Base-by-base conservation (phyloP, 139 green algal species). In the Coccomyxa sp. region DNA sequence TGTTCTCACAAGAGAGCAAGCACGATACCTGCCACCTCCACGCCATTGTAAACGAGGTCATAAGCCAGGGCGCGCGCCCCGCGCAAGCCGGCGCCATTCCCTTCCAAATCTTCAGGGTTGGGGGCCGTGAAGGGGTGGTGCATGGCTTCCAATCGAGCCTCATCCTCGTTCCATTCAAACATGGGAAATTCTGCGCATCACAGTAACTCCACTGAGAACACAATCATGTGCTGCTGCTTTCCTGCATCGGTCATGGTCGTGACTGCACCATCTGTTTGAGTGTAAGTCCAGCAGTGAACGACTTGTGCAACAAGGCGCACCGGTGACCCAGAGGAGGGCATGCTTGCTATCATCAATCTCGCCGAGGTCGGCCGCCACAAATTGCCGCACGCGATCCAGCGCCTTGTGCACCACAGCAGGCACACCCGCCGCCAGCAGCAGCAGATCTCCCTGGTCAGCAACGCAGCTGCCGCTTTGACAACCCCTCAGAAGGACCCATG, bases 41-140 rank as follows among this genome's bases (percentile, higher is more conserved):
- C 91, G 13, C 97, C 97, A 82, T 99, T 99, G 91, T 98, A 98
- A 31, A 99, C 97, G 16, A 99, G 86, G 86, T 99, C 97, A 87
- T 99, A 99, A 0, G 97, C 97, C 27, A 92, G 80, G 0, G 95
- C 95, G 30, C 85, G 88, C 0, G 90, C 89, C 9, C 84, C 71
- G 1, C 38, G 32, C 28, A 94, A 78, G 85, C 88, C 86, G 30
- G 60, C 87, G 23, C 59, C 87, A 71, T 86, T 84, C n/a, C 82
- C 86, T 57, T 82, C 81, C 31, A 90, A 30, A 80, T 96, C 92
- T 0, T 96, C 90, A 23, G 89, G 87, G 85, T 96, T 90, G 17
- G 96, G 96, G 0, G 96, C 96, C 3, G 97, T 99, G 91, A 99
- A 99, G 77, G 96, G 97, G 85, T 99, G 97, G 88, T 99, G 97